These are phyloP conservation scores for Aureobasidium lini DNA, from an alignment of 2,329 filamentous ascomycete genomes.

Conservation along the genomic window DNA sequence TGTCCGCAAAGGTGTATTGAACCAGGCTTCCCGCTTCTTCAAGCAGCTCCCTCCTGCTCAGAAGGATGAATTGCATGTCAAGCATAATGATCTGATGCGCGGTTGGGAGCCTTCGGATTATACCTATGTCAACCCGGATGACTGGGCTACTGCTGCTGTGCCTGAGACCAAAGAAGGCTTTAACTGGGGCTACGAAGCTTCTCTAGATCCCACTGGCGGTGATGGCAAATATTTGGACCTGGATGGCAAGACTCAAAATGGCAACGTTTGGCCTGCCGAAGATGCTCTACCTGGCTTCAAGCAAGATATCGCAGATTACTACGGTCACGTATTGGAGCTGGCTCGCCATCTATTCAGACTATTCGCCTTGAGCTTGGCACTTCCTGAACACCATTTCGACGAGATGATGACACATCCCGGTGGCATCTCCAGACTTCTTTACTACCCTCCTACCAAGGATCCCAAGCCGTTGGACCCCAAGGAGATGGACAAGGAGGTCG, in stretches of 20 bases:
- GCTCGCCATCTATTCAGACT: conserved; percentile 33
- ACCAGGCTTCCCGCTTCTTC: conserved; percentile 37
- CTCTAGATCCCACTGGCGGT: conserved; percentile 32
- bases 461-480: conserved; percentile 12
- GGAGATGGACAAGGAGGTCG: conserved; percentile 29
- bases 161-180: conserved; percentile 25
- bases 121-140: conserved; percentile 31
- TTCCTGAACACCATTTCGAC: conserved; percentile 37
- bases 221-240: conserved; percentile 36
- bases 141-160: conserved; percentile 27
- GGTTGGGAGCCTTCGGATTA: conserved; percentile 41
- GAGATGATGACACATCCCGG: conserved; percentile 27
- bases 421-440: conserved; percentile 31
- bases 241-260: conserved; percentile 26
- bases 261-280: conserved; percentile 24
- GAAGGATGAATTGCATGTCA: conserved; percentile 37
- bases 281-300: conserved; percentile 31
- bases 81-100: conserved; percentile 32
- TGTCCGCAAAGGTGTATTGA: conserved; percentile 29
- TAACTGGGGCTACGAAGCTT: conserved; percentile 33
- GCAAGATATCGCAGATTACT: conserved; percentile 27
- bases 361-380: conserved; percentile 35
- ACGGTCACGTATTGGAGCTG: conserved; percentile 30
- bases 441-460: conserved; percentile 33
- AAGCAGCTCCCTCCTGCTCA: conserved; percentile 35